Percentiles rank a stretch among this genome's conserved stretches.
These are phyloP conservation scores for Lactarius psammicola DNA, from an alignment of 768 basidiomycete genomes.

Conservation along the genomic window DNA sequence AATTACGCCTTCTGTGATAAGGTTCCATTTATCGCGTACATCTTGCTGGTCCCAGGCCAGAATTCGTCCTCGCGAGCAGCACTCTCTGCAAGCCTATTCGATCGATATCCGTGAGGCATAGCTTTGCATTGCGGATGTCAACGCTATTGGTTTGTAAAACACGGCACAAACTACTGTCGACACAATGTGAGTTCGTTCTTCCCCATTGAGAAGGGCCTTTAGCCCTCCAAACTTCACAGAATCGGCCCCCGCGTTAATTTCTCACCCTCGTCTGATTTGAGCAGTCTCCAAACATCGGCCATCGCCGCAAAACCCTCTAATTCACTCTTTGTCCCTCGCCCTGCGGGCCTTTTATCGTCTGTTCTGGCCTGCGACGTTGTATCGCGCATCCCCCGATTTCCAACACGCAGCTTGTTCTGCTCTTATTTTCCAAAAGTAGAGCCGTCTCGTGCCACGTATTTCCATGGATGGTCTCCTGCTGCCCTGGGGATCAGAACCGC, in stretches of 20 bases:
- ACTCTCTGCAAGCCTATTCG: background rate
- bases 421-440: background rate
- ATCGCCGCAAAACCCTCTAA: background rate
- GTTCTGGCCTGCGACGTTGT: background rate
- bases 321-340: background rate
- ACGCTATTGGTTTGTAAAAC: background rate
- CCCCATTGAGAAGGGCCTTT: background rate
- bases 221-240: constrained; percentile 5
- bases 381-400: background rate
- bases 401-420: background rate
- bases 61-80: background rate
- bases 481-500: background rate
- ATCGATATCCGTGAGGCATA: constrained; percentile 16
- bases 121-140: background rate
- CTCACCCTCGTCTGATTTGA: background rate
- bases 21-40: background rate
- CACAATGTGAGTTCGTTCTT: background rate
- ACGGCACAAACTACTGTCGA: background rate
- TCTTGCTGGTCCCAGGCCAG: background rate
- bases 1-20: constrained; percentile 2
- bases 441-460: background rate
- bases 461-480: background rate
- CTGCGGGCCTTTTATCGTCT: background rate
- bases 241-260: background rate
- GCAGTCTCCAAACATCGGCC: background rate